Percentiles rank a stretch among this genome's conserved stretches.
These are phyloP conservation scores for Astraeus odoratus DNA, from an alignment of 768 basidiomycete species.

Conservation along the genomic window DNA sequence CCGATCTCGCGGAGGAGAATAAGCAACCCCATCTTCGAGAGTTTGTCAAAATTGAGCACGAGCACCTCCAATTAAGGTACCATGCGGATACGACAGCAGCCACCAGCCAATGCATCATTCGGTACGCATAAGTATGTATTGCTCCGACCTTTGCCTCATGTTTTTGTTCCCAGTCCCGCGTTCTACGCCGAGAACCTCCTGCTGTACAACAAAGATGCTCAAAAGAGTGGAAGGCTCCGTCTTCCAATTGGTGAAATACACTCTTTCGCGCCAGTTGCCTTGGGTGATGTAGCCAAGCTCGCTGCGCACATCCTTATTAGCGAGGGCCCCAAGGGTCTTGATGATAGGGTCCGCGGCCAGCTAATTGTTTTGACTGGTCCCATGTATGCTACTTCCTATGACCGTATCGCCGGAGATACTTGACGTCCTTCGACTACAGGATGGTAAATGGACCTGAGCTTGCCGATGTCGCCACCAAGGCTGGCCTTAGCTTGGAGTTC, in stretches of 20 bases:
- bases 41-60: neutral
- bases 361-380: slow-evolving; percentile 20
- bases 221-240: too few relatives aligned
- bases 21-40: neutral
- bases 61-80: neutral
- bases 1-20: neutral
- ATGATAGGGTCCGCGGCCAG: slow-evolving; percentile 22
- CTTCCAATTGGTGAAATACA: too few relatives aligned
- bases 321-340: slow-evolving; percentile 25
- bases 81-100: neutral
- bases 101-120: neutral
- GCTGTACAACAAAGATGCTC: too few relatives aligned
- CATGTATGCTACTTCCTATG: slow-evolving; percentile 8
- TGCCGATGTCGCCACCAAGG: too few relatives aligned
- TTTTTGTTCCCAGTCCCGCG: slow-evolving; percentile 6
- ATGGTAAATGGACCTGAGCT: too few relatives aligned
- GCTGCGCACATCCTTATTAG: slow-evolving; percentile 20
- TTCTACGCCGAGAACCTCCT: too few relatives aligned
- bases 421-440: too few relatives aligned
- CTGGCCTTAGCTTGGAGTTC: too few relatives aligned
- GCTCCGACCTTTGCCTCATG: neutral
- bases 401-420: too few relatives aligned
- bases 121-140: neutral
- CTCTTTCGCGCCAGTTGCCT: slow-evolving; percentile 24
- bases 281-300: slow-evolving; percentile 24